These are phyloP conservation scores for Cercospora sp. DNA, from an alignment of 2,329 filamentous ascomycete species.

Conservation along the genomic window DNA sequence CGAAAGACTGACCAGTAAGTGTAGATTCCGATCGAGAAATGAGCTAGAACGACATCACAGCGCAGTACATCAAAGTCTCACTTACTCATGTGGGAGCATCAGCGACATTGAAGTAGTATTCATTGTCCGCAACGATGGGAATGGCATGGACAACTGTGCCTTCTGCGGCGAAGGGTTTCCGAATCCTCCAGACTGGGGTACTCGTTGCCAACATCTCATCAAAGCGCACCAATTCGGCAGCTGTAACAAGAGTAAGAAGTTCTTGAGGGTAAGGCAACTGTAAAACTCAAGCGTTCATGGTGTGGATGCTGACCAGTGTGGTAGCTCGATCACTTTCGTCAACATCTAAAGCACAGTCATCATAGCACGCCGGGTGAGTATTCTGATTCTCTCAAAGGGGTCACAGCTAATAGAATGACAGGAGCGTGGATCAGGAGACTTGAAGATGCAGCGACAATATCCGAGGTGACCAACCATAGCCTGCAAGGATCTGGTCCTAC, in stretches of 20 bases:
- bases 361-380: neutral
- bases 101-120: constrained; percentile 5
- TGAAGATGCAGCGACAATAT: neutral
- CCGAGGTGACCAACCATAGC: neutral
- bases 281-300: neutral
- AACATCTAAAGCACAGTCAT: constrained; percentile 3
- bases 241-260: constrained; percentile 9
- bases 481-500: neutral
- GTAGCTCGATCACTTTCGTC: constrained; percentile 5
- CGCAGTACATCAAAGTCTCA: neutral
- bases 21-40: neutral
- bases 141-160: neutral
- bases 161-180: constrained; percentile 8
- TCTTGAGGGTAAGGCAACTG: neutral
- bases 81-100: constrained; percentile 2
- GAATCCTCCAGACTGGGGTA: constrained; percentile 13
- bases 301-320: neutral
- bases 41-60: constrained; percentile 2
- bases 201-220: constrained; percentile 8
- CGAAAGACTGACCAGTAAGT: neutral
- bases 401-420: neutral
- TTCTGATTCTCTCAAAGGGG: neutral
- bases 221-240: constrained; percentile 5
- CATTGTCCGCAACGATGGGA: neutral
- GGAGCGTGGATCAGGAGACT: neutral